Evolutionary conservation across 2,329 filamentous ascomycete genomes (phyloP).

Genomic region (Drechslerella stenobrocha): DNA sequence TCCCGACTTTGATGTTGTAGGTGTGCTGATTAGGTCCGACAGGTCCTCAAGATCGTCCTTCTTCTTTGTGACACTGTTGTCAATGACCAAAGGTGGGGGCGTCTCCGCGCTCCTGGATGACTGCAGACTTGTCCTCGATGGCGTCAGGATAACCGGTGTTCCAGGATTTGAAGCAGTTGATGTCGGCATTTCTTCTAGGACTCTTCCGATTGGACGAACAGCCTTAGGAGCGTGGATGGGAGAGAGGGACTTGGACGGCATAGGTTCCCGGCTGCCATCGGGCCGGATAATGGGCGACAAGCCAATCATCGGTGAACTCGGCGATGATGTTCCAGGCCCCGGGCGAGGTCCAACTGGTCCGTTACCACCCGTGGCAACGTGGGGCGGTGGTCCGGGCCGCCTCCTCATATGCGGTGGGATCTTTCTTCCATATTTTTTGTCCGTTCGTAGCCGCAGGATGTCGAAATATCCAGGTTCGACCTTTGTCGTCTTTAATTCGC

Average conservation of each 20-base stretch:
- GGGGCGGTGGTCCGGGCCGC: constrained; percentile 55
- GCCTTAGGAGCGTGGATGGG: constrained; percentile 45
- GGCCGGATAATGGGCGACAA: constrained; percentile 39
- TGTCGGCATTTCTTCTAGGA: constrained; percentile 41
- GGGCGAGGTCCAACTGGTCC: constrained; percentile 44
- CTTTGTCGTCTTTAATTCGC: constrained; percentile 84
- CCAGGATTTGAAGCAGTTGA: constrained; percentile 51
- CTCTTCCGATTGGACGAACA: constrained; percentile 37
- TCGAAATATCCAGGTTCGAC: constrained; percentile 93
- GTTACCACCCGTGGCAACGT: constrained; percentile 43
- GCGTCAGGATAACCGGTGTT: constrained; percentile 55
- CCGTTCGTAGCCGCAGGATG: constrained; percentile 90
- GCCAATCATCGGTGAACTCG: constrained; percentile 45
- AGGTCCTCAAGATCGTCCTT: constrained; percentile 47
- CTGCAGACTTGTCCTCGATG: constrained; percentile 56
- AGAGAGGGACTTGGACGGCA: constrained; percentile 40
- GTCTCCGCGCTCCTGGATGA: constrained; percentile 52
- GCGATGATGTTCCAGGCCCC: constrained; percentile 36
- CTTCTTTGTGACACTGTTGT: constrained; percentile 50
- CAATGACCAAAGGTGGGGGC: constrained; percentile 44
- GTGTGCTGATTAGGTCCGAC: constrained; percentile 48
- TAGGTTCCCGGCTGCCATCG: constrained; percentile 30
- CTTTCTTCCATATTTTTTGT: constrained; percentile 81
- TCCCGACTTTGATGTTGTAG: constrained; percentile 54
- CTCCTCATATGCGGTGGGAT: constrained; percentile 58